Conservation (phyloP, 257 asterid species). For the Anisodus tanguticus region DNA sequence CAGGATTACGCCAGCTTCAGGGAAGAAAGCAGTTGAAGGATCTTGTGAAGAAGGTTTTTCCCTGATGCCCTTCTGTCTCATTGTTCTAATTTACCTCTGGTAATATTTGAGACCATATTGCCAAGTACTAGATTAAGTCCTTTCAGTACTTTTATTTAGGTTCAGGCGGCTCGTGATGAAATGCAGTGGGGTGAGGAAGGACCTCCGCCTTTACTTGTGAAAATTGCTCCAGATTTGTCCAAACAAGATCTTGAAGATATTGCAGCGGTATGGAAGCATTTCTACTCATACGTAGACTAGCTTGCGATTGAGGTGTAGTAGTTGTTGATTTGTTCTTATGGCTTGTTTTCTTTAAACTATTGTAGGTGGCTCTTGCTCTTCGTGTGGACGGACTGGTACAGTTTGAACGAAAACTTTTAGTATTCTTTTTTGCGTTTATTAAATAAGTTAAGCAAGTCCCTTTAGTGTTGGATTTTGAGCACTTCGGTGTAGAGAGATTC, state of each 20-base stretch:
- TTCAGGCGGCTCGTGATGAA: conserved; percentile 98
- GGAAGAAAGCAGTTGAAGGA: conserved; percentile 97
- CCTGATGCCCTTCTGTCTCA: conserved; percentile 24
- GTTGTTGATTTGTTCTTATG: conserved; percentile 23
- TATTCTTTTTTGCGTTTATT: background rate
- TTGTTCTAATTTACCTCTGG: background rate
- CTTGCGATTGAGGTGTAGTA: background rate
- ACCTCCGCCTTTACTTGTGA: conserved; percentile 94
- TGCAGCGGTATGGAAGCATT: conserved; percentile 68
- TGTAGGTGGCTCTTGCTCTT: conserved; percentile 95
- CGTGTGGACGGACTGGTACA: conserved; percentile 95
- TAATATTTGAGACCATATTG: background rate
- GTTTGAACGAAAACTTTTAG: conserved; percentile 23
- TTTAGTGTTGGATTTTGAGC: background rate
- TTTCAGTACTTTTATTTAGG: conserved; percentile 46
- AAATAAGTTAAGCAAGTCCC: background rate
- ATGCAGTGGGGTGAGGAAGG: conserved; percentile 99
- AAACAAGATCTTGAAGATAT: conserved; percentile 96
- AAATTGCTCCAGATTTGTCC: conserved; percentile 97
- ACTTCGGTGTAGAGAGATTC: background rate
- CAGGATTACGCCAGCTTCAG: conserved; percentile 96
- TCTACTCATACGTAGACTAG: conserved; percentile 18
- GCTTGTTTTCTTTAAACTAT: conserved; percentile 34
- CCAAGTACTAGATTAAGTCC: background rate
- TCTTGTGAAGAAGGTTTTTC: conserved; percentile 84